These are phyloP conservation scores for Rhizophora apiculata DNA, from an alignment of 345 rosid species.

Conservation along the genomic window DNA sequence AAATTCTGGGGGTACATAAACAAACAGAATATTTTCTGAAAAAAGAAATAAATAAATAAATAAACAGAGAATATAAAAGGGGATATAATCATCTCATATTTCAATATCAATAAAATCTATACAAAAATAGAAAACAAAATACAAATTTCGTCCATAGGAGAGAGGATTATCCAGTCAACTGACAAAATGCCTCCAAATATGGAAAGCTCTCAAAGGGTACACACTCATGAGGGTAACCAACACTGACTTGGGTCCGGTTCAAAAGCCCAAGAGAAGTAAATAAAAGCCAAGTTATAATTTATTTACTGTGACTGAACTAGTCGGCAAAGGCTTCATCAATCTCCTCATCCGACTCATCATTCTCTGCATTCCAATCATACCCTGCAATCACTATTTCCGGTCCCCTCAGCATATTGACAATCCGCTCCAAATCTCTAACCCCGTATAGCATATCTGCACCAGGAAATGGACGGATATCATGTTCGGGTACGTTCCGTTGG, in stretches of 20 bases:
- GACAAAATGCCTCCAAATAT: neutral
- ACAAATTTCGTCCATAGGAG: too few species aligned
- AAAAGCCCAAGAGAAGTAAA: neutral
- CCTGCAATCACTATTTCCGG: slow-evolving; percentile 35
- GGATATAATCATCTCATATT: too few species aligned
- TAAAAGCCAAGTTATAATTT: neutral
- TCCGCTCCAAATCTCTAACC: slow-evolving; percentile 43
- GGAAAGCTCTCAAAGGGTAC: too few species aligned
- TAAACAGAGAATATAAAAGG: too few species aligned
- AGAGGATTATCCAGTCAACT: neutral
- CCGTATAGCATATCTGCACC: slow-evolving; percentile 21
- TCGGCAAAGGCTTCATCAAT: slow-evolving; percentile 33
- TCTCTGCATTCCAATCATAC: slow-evolving; percentile 43
- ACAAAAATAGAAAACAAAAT: too few species aligned
- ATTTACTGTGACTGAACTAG: neutral
- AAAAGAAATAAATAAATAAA: too few species aligned
- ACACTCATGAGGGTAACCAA: neutral
- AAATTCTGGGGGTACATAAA: too few species aligned
- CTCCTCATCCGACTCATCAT: slow-evolving; percentile 46
- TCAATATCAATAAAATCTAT: too few species aligned
- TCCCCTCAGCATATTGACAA: slow-evolving; percentile 44
- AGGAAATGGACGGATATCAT: slow-evolving; percentile 2
- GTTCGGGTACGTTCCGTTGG: slow-evolving; percentile 28
- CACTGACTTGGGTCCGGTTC: neutral
- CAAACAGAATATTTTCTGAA: too few species aligned